Base-by-base conservation (phyloP, 768 basidiomycete genomes). In the Boletus eberwhitei region DNA sequence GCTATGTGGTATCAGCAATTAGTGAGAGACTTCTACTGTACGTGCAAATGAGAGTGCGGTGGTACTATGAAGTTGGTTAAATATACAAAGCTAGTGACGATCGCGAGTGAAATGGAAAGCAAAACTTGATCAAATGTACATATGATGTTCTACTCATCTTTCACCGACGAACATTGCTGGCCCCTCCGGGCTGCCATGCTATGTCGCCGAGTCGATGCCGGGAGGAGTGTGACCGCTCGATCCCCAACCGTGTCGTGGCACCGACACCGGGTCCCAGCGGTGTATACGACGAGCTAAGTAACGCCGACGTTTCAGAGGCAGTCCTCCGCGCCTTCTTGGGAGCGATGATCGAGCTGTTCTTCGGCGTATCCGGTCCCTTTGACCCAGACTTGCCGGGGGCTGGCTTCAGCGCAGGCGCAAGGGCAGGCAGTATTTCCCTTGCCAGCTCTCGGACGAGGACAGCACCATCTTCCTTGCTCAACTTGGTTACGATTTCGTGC, bases 401-500 rank as follows among this genome's bases (percentile, higher is more conserved):
- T 12, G 87, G 87, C 65, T 77, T 83, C 62, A 91, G 70, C 7
- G 80, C 90, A 3, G 90, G 89, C 36, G 81, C 81, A 40, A 93
- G 77, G 0, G 85, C 79, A 0, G 91, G 91, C 22, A 91, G 75
- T 54, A 93, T 91, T 71, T 93, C 91, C 61, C 87, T 79, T 19
- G 93, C 93, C 42, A 97, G 72, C 69, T 98, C 91, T 53, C 90
- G 79, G 17, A 97, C 93, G 29, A 99, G 79, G 17, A 98, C 88
- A 0, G 96, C 94, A 13, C 85, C 89, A 68, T 99, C 97, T 47
- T 87, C 85, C 58, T 84, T 80, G 65, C 90, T 91, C 46, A 98
- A 74, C 57, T 81, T 80, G 60, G 86, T 82, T 53, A 99, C 91
- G 4, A 93, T 84, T 34, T 86, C 87, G 53, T 88, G 77, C 48